Conservation (phyloP, 2,329 filamentous ascomycete genomes). For the Sarocladium kiliense region DNA sequence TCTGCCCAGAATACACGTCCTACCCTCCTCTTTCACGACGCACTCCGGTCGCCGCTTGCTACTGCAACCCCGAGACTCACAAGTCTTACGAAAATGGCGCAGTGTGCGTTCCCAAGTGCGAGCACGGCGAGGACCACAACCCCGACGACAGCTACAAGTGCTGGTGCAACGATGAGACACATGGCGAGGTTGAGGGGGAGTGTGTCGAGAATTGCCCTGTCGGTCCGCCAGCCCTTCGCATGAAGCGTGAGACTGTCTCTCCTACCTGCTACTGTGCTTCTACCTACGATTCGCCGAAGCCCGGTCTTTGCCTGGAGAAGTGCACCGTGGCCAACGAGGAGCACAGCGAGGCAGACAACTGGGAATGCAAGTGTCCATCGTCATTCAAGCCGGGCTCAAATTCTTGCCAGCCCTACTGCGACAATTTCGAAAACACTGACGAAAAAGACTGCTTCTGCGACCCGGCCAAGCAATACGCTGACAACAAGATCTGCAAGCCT, state of each 20-base stretch:
- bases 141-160: not conserved
- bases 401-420: not conserved
- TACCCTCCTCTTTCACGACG: not conserved
- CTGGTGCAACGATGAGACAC: not conserved
- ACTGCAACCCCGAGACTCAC: not conserved
- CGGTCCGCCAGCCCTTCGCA: too few species aligned
- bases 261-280: not conserved
- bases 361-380: not conserved
- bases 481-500: not conserved
- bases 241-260: not conserved
- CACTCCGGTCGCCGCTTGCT: not conserved
- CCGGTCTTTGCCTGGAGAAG: not conserved
- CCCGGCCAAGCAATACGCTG: not conserved
- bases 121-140: not conserved
- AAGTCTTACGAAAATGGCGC: not conserved
- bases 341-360: not conserved
- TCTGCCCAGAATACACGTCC: not conserved
- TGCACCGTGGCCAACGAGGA: not conserved
- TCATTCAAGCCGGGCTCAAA: not conserved
- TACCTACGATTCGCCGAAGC: not conserved
- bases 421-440: not conserved
- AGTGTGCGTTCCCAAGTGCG: not conserved
- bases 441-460: not conserved
- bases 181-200: not conserved
- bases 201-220: not conserved